Conservation (phyloP, 192 early-diverging fungal species). For the Rhizophagus prolifer region DNA sequence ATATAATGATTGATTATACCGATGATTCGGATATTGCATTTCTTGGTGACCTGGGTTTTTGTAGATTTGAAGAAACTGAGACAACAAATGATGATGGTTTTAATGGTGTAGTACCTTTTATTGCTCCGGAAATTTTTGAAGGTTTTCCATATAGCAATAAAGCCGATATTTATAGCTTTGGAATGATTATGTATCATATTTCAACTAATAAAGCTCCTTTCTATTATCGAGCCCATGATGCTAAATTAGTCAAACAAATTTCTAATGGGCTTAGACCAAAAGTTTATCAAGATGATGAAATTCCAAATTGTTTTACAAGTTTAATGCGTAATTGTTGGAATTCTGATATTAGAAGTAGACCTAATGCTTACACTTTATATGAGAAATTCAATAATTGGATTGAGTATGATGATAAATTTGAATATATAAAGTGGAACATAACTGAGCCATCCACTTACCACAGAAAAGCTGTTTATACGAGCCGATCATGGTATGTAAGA, state of each 20-base stretch:
- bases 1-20: neutral
- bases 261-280: neutral
- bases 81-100: neutral
- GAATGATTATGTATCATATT: neutral
- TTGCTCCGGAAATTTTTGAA: neutral
- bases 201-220: neutral
- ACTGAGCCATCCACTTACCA: neutral
- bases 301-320: neutral
- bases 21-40: neutral
- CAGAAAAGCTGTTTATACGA: too few relatives aligned
- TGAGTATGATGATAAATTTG: neutral
- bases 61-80: neutral
- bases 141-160: neutral
- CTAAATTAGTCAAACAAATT: neutral
- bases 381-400: neutral
- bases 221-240: neutral
- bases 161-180: neutral
- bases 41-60: neutral
- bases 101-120: neutral
- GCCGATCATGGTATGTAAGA: too few relatives aligned
- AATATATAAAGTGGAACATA: neutral
- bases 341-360: neutral
- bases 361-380: neutral
- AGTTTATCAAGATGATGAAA: neutral
- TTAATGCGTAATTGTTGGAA: neutral